Evolutionary conservation across 805 yeast species (phyloP).

Genomic region (Saccharomycopsis selenospora): DNA sequence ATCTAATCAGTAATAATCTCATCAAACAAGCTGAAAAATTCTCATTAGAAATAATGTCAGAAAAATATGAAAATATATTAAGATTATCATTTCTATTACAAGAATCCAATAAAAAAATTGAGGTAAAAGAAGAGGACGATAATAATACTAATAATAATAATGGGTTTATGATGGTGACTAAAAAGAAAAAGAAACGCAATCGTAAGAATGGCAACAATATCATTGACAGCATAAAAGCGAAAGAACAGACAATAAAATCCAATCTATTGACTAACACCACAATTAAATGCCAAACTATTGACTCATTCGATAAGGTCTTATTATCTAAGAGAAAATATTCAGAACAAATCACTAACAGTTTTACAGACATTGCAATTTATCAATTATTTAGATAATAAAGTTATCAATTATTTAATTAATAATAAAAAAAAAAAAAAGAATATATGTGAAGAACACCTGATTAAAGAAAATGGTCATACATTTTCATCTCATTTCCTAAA

Average conservation of each 20-base stretch:
- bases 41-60: not conserved
- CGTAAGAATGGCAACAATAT: not conserved
- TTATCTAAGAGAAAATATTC: not conserved
- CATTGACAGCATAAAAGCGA: not conserved
- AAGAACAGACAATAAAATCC: not conserved
- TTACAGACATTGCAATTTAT: constrained; percentile 2
- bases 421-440: too few species aligned
- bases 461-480: too few species aligned
- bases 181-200: not conserved
- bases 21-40: not conserved
- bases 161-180: constrained; percentile 3
- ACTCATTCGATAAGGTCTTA: too few species aligned
- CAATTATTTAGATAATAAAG: too few species aligned
- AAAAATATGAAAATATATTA: not conserved
- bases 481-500: too few species aligned
- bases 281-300: not conserved
- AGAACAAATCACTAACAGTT: constrained; percentile 1
- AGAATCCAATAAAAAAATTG: not conserved
- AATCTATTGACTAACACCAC: not conserved
- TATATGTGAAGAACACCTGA: too few species aligned
- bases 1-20: constrained; percentile 8
- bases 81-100: not conserved
- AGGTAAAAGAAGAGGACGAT: not conserved
- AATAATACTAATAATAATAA: not conserved
- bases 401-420: too few species aligned